Evolutionary conservation across 495 filamentous ascomycete genomes (phyloP).

Genomic region (Talaromyces nanjingensis): DNA sequence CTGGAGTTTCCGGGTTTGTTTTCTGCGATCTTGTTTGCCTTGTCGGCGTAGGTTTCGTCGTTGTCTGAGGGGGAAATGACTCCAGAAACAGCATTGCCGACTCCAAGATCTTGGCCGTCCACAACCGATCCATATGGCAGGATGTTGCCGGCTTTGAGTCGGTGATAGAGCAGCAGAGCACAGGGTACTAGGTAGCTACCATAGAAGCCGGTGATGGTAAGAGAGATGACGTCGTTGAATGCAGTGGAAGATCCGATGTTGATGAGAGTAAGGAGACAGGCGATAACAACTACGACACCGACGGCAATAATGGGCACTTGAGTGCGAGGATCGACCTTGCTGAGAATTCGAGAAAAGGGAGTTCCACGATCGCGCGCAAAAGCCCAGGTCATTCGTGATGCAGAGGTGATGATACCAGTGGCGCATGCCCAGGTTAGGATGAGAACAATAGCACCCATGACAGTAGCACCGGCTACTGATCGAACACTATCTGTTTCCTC

Average conservation of each 20-base stretch:
- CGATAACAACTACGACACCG: slow-evolving; percentile 24
- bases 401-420: slow-evolving; percentile 33
- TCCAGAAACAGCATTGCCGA: neutral
- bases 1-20: neutral
- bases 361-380: slow-evolving; percentile 45
- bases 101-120: slow-evolving; percentile 10
- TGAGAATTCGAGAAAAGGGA: slow-evolving; percentile 32
- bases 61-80: neutral
- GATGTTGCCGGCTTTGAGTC: slow-evolving; percentile 18
- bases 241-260: slow-evolving; percentile 41
- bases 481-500: slow-evolving; percentile 8
- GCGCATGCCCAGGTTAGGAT: slow-evolving; percentile 26
- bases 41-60: neutral
- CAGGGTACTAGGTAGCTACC: slow-evolving; percentile 36
- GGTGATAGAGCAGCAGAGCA: slow-evolving; percentile 32
- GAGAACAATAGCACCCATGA: slow-evolving; percentile 26
- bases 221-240: slow-evolving; percentile 41
- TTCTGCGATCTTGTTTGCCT: neutral
- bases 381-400: slow-evolving; percentile 47
- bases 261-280: slow-evolving; percentile 39
- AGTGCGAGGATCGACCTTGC: slow-evolving; percentile 30
- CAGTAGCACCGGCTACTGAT: slow-evolving; percentile 14
- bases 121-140: slow-evolving; percentile 23
- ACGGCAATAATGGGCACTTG: slow-evolving; percentile 44
- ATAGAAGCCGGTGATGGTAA: slow-evolving; percentile 34